Percentiles rank a stretch among this genome's conserved stretches.
Evolutionary conservation across 2,329 filamentous ascomycete genomes (phyloP).

Genomic region (Chlorencoelia australis): DNA sequence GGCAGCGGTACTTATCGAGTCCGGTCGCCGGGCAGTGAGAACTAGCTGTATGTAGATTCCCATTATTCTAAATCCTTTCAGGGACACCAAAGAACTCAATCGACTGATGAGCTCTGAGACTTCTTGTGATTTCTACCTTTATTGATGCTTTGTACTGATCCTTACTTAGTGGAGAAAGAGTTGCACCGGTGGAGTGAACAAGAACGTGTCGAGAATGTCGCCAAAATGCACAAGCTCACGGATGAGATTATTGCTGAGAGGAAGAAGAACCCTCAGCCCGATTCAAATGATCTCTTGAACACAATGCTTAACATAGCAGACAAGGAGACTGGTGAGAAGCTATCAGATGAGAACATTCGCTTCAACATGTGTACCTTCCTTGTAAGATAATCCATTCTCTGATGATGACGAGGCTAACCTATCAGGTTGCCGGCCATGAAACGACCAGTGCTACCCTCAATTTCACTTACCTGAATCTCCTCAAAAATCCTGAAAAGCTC

Average conservation of each 20-base stretch:
- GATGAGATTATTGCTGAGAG: conserved; percentile 51
- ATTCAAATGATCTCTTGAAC: conserved; percentile 57
- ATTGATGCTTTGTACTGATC: no score
- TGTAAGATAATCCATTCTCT: conserved; percentile 32
- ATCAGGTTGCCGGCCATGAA: conserved; percentile 43
- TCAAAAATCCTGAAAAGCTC: conserved; percentile 39
- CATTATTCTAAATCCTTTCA: no score
- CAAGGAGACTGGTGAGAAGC: conserved; percentile 53
- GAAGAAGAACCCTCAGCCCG: conserved; percentile 39
- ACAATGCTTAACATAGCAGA: conserved; percentile 62
- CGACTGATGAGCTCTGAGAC: no score
- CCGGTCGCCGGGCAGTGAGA: conserved; percentile 43
- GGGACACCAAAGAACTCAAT: no score
- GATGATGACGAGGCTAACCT: conserved; percentile 33
- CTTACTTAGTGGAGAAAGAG: not conserved
- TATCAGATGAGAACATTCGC: conserved; percentile 52
- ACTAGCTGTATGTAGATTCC: no score
- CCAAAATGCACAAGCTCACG: conserved; percentile 39
- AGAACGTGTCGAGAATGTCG: not conserved
- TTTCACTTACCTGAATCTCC: conserved; percentile 41
- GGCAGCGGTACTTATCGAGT: conserved; percentile 51
- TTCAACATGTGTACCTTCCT: conserved; percentile 67
- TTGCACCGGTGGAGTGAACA: not conserved
- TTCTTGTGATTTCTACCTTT: no score
- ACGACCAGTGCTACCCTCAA: conserved; percentile 49